These are phyloP conservation scores for Plasmodium yoelii DNA, from an alignment of 169 alveolate genomes.

Conservation along the genomic window DNA sequence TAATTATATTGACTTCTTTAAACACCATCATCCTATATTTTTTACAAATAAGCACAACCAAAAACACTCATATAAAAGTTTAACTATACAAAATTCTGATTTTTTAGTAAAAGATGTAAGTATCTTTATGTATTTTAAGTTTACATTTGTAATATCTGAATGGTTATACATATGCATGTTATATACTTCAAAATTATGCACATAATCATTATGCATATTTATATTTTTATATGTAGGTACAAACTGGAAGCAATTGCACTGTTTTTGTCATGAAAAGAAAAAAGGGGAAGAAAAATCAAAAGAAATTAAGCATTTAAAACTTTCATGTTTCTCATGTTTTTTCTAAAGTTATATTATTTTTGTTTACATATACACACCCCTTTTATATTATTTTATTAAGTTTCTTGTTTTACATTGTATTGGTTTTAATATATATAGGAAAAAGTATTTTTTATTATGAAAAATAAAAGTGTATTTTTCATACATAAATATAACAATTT, in stretches of 20 bases:
- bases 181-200: neutral
- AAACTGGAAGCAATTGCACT: constrained; percentile 59
- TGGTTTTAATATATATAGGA: neutral
- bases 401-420: neutral
- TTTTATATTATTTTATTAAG: constrained; percentile 2
- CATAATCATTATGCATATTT: constrained; percentile 22
- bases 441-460: neutral
- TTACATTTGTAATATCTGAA: no score
- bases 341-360: constrained; percentile 19
- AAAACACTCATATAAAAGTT: constrained; percentile 39
- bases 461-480: neutral
- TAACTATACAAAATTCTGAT: constrained; percentile 51
- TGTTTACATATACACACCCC: neutral
- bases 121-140: neutral
- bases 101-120: constrained; percentile 70
- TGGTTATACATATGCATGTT: neutral
- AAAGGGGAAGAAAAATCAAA: constrained; percentile 34
- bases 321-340: constrained; percentile 10
- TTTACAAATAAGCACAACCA: constrained; percentile 60
- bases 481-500: neutral
- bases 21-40: constrained; percentile 68
- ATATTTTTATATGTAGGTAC: constrained; percentile 42
- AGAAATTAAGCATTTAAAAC: constrained; percentile 31
- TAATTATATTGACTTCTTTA: constrained; percentile 70
- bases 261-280: constrained; percentile 62